Evolutionary conservation across 352 stramenopile genomes (phyloP), one percentile per base, ranked within the genome.

Genomic region (Halophytophthora batemanensis): DNA sequence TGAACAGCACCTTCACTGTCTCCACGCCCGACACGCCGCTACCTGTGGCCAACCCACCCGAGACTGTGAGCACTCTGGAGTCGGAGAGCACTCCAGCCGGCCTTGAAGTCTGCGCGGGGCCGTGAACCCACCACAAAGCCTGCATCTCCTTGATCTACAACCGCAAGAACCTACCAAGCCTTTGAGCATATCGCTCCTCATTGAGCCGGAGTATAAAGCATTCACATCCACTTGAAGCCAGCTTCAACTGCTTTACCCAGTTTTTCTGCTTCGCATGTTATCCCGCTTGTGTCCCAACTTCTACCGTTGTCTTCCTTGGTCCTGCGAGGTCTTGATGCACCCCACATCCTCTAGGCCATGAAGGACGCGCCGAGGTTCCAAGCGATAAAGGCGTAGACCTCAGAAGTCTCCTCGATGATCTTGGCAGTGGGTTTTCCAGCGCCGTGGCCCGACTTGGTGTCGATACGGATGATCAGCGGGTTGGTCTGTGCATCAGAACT

Each of bases 351-450:
- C 61, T 73, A 85, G 17, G 52, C 59, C 19, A 65, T 53, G 49
- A 87, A 90, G 38, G 64, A 43, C 18, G 72, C 58, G 44, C 60
- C 63, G 28, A 86, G 61, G 59, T 71, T 82, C 79, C 79, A 90
- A 19, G 76, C 86, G 43, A 95, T 90, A 53, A 94, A 96, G 31
- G 80, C 83, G 59, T 85, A 95, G 21, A 93, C 74, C 48, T 96
- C 85, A 14, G 81, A 80, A 37, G 65, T 76, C 56, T 97, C 88
- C 42, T 93, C 71, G 33, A 97, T 93, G 40, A 87, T 73, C 74
- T 96, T 97, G 33, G 71, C 72, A 17, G 86, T 95, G 3, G 88
- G 88, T 51, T 96, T 96, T 29, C 88, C 88, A 35, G 85, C 83
- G 44, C 86, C 88, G 59, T 97, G 88, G 19, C 88, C 87, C 31